Base-by-base conservation (phyloP, 2,329 filamentous ascomycete species). In the Sarocladium oryzae region DNA sequence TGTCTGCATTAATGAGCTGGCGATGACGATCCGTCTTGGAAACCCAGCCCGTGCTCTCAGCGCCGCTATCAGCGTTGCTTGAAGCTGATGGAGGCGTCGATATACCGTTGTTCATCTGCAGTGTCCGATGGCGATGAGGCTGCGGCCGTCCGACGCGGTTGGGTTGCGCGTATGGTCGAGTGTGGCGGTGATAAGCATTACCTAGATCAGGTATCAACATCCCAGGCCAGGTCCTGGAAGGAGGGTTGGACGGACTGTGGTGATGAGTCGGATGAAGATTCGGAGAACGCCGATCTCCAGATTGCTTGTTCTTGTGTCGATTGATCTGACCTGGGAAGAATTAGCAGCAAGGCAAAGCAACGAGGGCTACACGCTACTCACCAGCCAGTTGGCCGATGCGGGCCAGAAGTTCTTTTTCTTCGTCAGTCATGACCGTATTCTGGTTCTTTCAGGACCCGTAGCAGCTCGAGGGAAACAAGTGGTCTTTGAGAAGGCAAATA, bases 1-100 rank as follows among this genome's bases (percentile, higher is more conserved):
- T 79, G 15, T 81, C 80, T 18, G 85, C 81, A 63, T 92, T 95
- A 67, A 95, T 93, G 36, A 95, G 72, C 65, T 95, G 88, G 63
- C 88, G 79, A 63, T 91, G 87, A 48, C 86, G 85, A 64, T 88
- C 87, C 48, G 76, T 85, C 63, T 84, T 87, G 5, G 83, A 79
- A 37, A 93, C 79, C 82, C 86, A 92, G 2, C 61, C 63, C 28
- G 62, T 52, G 18, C 30, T 26, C 13, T 49, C 46, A 28, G 46
- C 20, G 30, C 28, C 46, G 32, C 46, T 49, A 15, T 49, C 46
- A 16, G 53, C 8, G 56, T 58, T 24, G 55, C 59, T 51, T 33
- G 52, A 37, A 6, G 58, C 56, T 16, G 80, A 67, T 21, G 60
- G 59, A 9, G 66, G 52, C 8, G 66, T 61, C 36, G 61, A 61